A percentile compares a stretch with the other conserved stretches of the same genome.
Conservation (phyloP, 805 yeast genomes). For the Wickerhamiella shivajii region DNA sequence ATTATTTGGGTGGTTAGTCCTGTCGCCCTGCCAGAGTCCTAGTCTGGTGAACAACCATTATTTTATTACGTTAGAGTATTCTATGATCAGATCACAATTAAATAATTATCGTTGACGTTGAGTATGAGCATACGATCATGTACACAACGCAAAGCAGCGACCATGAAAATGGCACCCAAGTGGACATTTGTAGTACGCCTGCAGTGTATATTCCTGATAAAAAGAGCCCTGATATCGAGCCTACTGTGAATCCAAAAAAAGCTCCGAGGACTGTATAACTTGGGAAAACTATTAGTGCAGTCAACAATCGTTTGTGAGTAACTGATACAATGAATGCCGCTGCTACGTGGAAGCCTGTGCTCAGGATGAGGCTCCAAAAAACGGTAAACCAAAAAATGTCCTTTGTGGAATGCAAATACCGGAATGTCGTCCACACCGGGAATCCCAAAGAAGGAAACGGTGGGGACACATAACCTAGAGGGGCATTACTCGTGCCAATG, state of each 20-base stretch:
- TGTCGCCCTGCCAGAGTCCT: no score
- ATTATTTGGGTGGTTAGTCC: no score
- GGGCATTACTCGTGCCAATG: conserved; percentile 28
- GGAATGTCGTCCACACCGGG: neutral
- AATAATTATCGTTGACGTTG: no score
- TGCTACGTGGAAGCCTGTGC: conserved; percentile 42
- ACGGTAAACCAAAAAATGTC: conserved; percentile 80
- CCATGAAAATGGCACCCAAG: conserved; percentile 89
- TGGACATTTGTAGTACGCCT: conserved; percentile 74
- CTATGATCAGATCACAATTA: no score
- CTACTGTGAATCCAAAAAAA: conserved; percentile 45
- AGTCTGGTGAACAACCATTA: no score
- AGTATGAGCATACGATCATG: no score
- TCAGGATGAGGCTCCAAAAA: conserved; percentile 64
- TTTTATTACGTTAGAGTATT: no score
- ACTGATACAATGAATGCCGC: conserved; percentile 51
- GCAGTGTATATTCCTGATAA: conserved; percentile 62
- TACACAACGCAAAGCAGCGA: conserved; percentile 53
- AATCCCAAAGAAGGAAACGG: conserved; percentile 59
- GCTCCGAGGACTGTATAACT: conserved; percentile 29
- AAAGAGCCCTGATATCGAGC: conserved; percentile 64
- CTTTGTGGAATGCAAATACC: conserved; percentile 44
- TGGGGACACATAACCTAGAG: conserved; percentile 73
- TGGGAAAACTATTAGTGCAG: conserved; percentile 9
- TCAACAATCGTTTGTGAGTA: conserved; percentile 28